Percentiles rank a stretch among this genome's conserved stretches.
Evolutionary conservation across 2,329 filamentous ascomycete genomes (phyloP).

Genomic region (Fusarium oligoseptatum): DNA sequence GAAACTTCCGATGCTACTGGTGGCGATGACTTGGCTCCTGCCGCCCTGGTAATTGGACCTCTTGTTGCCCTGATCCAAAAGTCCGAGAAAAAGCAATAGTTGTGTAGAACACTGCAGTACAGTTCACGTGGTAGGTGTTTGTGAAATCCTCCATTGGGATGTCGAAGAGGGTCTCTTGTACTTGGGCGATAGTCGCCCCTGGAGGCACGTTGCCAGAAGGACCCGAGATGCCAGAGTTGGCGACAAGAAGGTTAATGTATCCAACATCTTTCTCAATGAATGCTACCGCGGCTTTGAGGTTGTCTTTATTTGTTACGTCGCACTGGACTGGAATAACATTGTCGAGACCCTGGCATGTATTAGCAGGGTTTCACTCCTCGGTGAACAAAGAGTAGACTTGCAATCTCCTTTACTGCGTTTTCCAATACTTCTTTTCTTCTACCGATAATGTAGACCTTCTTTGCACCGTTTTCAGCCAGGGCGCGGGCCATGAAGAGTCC

Average conservation of each 20-base stretch:
- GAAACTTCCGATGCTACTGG: conserved; percentile 1
- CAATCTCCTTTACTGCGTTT: not conserved
- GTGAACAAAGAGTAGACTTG: not conserved
- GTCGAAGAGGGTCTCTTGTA: not conserved
- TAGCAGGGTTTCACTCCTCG: not conserved
- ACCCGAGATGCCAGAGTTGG: not conserved
- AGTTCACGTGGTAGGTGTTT: not conserved
- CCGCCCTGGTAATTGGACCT: not conserved
- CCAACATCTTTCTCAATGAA: not conserved
- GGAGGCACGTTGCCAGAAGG: not conserved
- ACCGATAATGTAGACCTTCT: not conserved
- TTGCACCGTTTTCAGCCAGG: not conserved
- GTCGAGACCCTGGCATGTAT: not conserved
- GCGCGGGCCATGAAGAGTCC: not conserved
- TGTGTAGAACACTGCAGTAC: not conserved
- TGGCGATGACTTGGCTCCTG: not conserved
- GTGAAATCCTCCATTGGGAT: not conserved
- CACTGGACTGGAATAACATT: not conserved
- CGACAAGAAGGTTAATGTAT: not conserved
- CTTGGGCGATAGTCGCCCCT: not conserved
- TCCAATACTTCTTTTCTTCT: not conserved
- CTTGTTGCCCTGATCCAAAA: not conserved
- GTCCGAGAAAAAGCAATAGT: not conserved
- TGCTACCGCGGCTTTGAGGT: not conserved
- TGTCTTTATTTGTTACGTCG: not conserved